These are phyloP conservation scores for Phialophora expanda DNA, from an alignment of 2,329 filamentous ascomycete species.

Conservation along the genomic window DNA sequence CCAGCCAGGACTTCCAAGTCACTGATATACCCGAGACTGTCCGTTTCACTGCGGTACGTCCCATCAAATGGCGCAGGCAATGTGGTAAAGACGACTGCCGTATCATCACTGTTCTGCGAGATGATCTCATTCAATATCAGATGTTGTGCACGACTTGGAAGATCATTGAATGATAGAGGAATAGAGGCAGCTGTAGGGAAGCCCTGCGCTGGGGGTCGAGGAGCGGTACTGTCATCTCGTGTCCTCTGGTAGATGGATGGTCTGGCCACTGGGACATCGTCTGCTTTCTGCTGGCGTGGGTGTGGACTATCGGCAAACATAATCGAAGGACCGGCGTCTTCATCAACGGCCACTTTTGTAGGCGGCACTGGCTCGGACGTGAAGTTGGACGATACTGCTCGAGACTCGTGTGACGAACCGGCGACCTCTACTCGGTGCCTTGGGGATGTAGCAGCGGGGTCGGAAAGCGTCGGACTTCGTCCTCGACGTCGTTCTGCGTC, in stretches of 20 bases:
- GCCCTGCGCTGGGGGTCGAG: constrained; percentile 49
- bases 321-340: constrained; percentile 70
- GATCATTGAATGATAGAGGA: constrained; percentile 81
- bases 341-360: constrained; percentile 67
- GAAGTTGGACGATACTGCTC: constrained; percentile 65
- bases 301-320: constrained; percentile 68
- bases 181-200: constrained; percentile 66
- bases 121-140: constrained; percentile 87
- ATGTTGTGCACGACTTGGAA: constrained; percentile 83
- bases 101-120: constrained; percentile 67
- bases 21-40: constrained; percentile 74
- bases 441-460: constrained; percentile 15
- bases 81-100: constrained; percentile 82
- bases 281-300: constrained; percentile 44
- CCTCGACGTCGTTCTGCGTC: constrained; percentile 12
- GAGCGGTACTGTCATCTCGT: constrained; percentile 20
- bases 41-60: constrained; percentile 71
- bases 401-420: constrained; percentile 17
- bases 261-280: constrained; percentile 14
- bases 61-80: constrained; percentile 80
- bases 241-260: constrained; percentile 50
- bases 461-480: constrained; percentile 2
- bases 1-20: constrained; percentile 80
- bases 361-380: constrained; percentile 75
- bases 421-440: constrained; percentile 9